phyloP scores from a whole-genome alignment of 768 basidiomycete genomes.

The Cubamyces sp. region DNA sequence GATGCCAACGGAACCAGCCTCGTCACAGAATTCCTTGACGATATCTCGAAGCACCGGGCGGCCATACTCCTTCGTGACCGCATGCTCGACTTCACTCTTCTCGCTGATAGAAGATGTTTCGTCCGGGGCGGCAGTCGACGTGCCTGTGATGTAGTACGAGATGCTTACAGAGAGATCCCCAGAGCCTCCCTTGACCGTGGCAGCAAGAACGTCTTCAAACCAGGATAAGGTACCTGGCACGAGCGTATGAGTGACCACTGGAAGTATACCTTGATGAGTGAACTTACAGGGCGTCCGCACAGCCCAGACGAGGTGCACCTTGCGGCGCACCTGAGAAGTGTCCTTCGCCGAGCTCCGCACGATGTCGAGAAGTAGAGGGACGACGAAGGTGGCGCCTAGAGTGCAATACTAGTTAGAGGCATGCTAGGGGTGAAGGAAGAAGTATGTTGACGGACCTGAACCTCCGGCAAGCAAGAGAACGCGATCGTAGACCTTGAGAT shows the following conservation, averaged over 20 bases:
- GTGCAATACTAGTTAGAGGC: too few species aligned
- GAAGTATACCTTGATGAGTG: not conserved
- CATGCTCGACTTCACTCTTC: constrained; percentile 25
- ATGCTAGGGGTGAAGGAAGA: too few species aligned
- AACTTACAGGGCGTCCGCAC: constrained; percentile 27
- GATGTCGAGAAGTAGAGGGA: constrained; percentile 36
- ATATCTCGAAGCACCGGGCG: constrained; percentile 6
- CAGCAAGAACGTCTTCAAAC: constrained; percentile 26
- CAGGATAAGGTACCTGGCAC: constrained; percentile 28
- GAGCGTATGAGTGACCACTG: not conserved
- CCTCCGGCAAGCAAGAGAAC: constrained; percentile 40
- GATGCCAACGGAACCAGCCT: constrained; percentile 29
- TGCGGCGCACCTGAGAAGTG: constrained; percentile 19
- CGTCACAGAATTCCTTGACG: constrained; percentile 1
- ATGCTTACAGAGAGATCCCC: constrained; percentile 17
- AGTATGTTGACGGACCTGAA: constrained; percentile 30
- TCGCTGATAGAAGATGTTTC: constrained; percentile 24
- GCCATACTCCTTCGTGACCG: constrained; percentile 20
- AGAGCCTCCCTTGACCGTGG: constrained; percentile 14
- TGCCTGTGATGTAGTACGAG: constrained; percentile 1
- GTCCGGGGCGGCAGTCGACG: constrained; percentile 15
- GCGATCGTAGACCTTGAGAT: constrained; percentile 34
- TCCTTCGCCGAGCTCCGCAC: constrained; percentile 23
- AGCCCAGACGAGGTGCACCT: constrained; percentile 33
- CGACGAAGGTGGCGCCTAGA: constrained; percentile 5